Conservation (phyloP, 2,329 filamentous ascomycete genomes). For the Epichloe elymi region DNA sequence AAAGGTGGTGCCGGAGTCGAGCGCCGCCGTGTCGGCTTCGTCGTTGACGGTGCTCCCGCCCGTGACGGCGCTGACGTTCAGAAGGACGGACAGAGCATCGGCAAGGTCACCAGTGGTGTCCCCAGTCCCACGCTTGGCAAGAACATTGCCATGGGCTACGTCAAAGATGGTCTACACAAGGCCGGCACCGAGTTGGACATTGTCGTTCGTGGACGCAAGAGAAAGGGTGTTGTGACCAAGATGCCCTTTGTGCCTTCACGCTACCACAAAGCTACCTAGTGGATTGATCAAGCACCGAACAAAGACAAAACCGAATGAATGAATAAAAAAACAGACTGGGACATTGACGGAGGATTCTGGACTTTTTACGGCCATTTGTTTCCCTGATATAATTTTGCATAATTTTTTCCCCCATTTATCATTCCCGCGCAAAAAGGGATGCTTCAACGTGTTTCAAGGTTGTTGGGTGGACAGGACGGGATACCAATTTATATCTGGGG, state of each 20-base stretch:
- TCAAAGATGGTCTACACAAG: constrained; percentile 72
- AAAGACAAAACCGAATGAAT: not conserved
- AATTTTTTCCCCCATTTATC: constrained; percentile 7
- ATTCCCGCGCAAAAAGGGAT: constrained; percentile 4
- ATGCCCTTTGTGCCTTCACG: constrained; percentile 81
- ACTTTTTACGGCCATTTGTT: not conserved
- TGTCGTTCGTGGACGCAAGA: constrained; percentile 60
- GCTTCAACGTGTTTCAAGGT: constrained; percentile 10
- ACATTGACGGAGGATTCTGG: not conserved
- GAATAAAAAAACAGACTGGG: not conserved
- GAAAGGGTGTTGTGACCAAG: constrained; percentile 64
- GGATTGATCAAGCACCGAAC: not conserved
- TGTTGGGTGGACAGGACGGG: no score
- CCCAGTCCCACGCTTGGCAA: constrained; percentile 75
- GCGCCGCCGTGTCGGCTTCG: constrained; percentile 65
- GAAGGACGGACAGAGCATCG: constrained; percentile 52
- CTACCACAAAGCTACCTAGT: constrained; percentile 39
- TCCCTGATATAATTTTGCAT: no score
- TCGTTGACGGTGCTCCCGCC: constrained; percentile 76
- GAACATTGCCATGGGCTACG: constrained; percentile 94
- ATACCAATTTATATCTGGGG: no score
- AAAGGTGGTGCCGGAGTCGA: constrained; percentile 59
- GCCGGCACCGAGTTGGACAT: constrained; percentile 69
- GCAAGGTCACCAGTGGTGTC: constrained; percentile 75
- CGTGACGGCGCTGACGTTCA: constrained; percentile 78